Conservation (phyloP, 768 basidiomycete genomes). For the Tephrocybe sp. region DNA sequence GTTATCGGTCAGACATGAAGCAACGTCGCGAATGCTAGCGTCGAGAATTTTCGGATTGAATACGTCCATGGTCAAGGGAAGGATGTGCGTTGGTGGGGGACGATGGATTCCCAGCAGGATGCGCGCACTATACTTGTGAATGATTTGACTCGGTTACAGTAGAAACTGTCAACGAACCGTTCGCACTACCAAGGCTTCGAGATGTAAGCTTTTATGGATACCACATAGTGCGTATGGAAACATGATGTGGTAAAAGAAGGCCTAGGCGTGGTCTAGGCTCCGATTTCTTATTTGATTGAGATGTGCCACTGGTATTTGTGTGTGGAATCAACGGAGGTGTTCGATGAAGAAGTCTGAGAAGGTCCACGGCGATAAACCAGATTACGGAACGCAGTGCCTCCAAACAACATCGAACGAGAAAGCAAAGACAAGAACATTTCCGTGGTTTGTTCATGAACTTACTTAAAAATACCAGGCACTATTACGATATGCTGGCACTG, state of each 20-base stretch:
- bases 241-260: constrained; percentile 4
- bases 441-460: too few species aligned
- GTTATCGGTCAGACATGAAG: constrained; percentile 52
- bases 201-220: background rate
- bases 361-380: too few species aligned
- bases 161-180: constrained; percentile 4
- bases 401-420: too few species aligned
- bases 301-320: background rate
- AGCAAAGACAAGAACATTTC: too few species aligned
- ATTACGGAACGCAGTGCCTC: too few species aligned
- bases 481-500: too few species aligned
- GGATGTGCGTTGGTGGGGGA: background rate
- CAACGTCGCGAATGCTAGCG: constrained; percentile 70
- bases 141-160: background rate
- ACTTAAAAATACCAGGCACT: too few species aligned
- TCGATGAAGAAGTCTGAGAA: too few species aligned
- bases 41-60: constrained; percentile 79
- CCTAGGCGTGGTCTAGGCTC: constrained; percentile 13
- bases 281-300: background rate
- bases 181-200: constrained; percentile 2
- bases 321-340: too few species aligned
- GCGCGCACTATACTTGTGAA: background rate
- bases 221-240: constrained; percentile 1
- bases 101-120: background rate
- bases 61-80: constrained; percentile 41